A percentile compares a stretch with the other conserved stretches of the same genome.
Evolutionary conservation across 2,329 filamentous ascomycete genomes (phyloP).

Genomic region (Magnaporthiopsis rhizophila): DNA sequence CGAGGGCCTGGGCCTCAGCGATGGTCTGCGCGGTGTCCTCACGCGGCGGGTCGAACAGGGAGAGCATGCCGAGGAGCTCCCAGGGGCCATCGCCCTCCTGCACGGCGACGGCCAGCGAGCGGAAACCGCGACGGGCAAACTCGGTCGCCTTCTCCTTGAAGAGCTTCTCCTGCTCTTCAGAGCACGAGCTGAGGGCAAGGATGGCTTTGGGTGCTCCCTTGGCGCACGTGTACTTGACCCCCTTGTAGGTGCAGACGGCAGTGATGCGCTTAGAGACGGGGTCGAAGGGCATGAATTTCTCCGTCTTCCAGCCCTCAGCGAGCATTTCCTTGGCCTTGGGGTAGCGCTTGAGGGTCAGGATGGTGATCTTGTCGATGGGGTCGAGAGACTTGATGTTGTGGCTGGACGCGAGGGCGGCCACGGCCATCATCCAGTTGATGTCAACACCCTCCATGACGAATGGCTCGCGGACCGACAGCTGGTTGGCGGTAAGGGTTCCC

Average conservation of each 20-base stretch:
- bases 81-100: constrained; percentile 64
- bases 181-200: constrained; percentile 60
- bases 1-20: constrained; percentile 65
- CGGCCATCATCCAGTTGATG: constrained; percentile 80
- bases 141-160: constrained; percentile 68
- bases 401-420: constrained; percentile 67
- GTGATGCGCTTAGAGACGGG: constrained; percentile 76
- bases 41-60: constrained; percentile 74
- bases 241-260: constrained; percentile 58
- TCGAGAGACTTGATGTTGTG: constrained; percentile 74
- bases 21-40: constrained; percentile 74
- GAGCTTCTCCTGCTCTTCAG: constrained; percentile 53
- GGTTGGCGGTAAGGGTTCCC: constrained; percentile 67
- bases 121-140: constrained; percentile 73
- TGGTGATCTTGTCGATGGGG: constrained; percentile 73
- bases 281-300: constrained; percentile 72
- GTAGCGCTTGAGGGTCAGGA: constrained; percentile 67
- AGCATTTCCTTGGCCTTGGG: constrained; percentile 72
- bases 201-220: constrained; percentile 75
- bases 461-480: constrained; percentile 68
- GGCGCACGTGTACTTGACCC: constrained; percentile 63
- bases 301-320: constrained; percentile 65
- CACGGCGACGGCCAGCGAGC: constrained; percentile 69
- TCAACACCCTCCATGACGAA: constrained; percentile 70
- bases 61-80: constrained; percentile 68